Conservation (phyloP, 345 rosid genomes). For the Anacardium occidentale region DNA sequence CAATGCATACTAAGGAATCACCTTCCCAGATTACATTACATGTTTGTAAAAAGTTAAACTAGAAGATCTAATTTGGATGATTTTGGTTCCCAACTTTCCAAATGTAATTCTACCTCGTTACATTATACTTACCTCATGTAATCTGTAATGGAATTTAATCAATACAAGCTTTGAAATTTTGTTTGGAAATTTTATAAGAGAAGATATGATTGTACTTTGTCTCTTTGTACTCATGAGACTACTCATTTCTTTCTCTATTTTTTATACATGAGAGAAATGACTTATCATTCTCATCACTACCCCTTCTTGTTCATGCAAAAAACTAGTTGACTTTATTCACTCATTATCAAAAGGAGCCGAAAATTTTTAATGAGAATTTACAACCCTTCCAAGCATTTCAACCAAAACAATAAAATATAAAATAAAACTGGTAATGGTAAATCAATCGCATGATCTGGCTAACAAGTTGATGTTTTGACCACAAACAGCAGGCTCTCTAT, state of each 20-base stretch:
- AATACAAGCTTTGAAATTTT: conserved; percentile 18
- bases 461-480: conserved; percentile 21
- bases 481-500: background rate
- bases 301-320: conserved; percentile 21
- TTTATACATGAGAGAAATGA: conserved; percentile 23
- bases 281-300: conserved; percentile 29
- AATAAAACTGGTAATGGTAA: too few species aligned
- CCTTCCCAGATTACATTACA: conserved; percentile 31
- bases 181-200: conserved; percentile 13
- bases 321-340: conserved; percentile 28
- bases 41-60: conserved; percentile 47
- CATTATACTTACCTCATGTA: background rate
- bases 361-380: too few species aligned
- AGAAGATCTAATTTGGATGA: conserved; percentile 38
- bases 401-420: too few species aligned
- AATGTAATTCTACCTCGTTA: too few species aligned
- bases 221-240: conserved; percentile 25
- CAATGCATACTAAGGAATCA: conserved; percentile 29
- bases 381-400: too few species aligned
- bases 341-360: background rate
- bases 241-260: conserved; percentile 25
- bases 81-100: conserved; percentile 40
- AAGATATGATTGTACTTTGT: conserved; percentile 36
- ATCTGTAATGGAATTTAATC: conserved; percentile 23
- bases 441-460: too few species aligned